Conservation (phyloP, 2,329 filamentous ascomycete species). For the Trematosphaeria pertusa region DNA sequence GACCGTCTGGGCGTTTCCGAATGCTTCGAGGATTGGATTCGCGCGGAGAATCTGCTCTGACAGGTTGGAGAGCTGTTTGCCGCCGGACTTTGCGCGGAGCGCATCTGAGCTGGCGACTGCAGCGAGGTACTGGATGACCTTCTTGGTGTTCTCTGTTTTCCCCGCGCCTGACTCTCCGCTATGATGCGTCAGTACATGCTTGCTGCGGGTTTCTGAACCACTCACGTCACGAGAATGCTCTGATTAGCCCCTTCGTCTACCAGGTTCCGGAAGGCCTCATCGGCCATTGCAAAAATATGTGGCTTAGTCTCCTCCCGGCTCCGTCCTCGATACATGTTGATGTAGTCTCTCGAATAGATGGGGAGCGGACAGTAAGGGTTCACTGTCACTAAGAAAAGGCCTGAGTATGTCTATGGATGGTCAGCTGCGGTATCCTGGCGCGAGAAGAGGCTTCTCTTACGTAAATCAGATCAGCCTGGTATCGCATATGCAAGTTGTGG, state of each 20-base stretch:
- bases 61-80: constrained; percentile 77
- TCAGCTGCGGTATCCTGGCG: constrained; percentile 4
- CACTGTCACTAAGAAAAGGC: constrained; percentile 93
- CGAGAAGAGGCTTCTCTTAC: constrained; percentile 48
- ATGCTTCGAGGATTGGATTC: constrained; percentile 96
- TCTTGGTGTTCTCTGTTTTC: constrained; percentile 99
- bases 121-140: constrained; percentile 97
- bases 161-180: constrained; percentile 94
- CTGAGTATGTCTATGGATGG: constrained; percentile 80
- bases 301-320: constrained; percentile 93
- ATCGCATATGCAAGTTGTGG: constrained; percentile 93
- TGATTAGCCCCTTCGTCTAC: constrained; percentile 96
- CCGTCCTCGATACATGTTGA: constrained; percentile 96
- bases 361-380: constrained; percentile 95
- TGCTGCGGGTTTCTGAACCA: constrained; percentile 13
- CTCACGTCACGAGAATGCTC: constrained; percentile 89
- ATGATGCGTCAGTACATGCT: constrained; percentile 22
- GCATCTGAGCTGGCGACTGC: constrained; percentile 89
- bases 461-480: constrained; percentile 94
- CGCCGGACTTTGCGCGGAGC: constrained; percentile 64
- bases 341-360: constrained; percentile 95
- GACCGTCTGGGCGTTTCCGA: constrained; percentile 97
- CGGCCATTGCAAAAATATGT: constrained; percentile 97
- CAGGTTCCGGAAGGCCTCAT: constrained; percentile 93
- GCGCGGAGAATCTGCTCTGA: constrained; percentile 96